Evolutionary conservation across 176 grass and related monocot species (phyloP).

Genomic region (Microstegium vimineum): DNA sequence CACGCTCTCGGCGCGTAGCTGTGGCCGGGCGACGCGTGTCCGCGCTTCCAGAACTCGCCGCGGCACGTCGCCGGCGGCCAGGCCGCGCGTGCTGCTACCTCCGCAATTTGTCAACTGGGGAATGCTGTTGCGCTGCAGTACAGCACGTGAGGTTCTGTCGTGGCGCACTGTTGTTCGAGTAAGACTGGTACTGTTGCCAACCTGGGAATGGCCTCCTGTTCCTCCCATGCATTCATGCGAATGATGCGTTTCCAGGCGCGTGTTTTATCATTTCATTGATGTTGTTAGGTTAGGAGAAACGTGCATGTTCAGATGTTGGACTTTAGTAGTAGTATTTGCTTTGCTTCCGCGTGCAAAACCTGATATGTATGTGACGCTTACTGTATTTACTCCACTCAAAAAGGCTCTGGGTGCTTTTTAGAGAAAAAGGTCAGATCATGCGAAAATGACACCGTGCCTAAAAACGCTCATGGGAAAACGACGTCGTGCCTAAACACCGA

Average conservation of each 20-base stretch:
- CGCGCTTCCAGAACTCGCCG: background rate
- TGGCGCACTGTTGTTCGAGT: background rate
- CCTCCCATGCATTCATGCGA: too few relatives aligned
- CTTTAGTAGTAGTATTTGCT: too few relatives aligned
- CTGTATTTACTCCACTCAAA: too few relatives aligned
- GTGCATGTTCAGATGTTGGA: background rate
- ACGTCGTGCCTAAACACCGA: background rate
- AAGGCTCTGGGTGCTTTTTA: background rate
- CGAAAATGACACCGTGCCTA: background rate
- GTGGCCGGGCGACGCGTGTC: background rate
- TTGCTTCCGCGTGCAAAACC: background rate
- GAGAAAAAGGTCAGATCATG: background rate
- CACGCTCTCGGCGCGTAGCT: slow-evolving; percentile 36
- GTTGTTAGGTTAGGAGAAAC: background rate
- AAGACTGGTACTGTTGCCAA: background rate
- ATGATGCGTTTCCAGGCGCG: background rate
- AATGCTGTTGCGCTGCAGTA: background rate
- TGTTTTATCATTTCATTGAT: background rate
- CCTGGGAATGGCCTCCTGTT: too few relatives aligned
- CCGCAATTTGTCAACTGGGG: background rate
- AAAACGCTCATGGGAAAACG: background rate
- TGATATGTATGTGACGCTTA: background rate
- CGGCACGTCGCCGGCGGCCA: too few relatives aligned
- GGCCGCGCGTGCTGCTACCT: too few relatives aligned
- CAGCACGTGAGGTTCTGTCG: background rate